Evolutionary conservation across 2,329 filamentous ascomycete species (phyloP).

Genomic region (Penicillium sp.): DNA sequence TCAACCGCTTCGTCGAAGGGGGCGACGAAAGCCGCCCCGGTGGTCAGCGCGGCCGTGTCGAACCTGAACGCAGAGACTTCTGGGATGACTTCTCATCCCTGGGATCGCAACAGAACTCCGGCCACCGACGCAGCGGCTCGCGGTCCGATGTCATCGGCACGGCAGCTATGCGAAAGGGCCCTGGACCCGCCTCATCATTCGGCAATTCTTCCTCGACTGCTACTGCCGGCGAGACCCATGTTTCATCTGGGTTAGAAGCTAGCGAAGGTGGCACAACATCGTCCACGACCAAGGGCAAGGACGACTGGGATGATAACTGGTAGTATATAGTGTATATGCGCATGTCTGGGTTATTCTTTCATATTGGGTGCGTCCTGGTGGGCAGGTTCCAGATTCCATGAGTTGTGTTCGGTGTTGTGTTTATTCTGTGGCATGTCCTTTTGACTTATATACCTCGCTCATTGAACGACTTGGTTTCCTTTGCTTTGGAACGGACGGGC

Average conservation of each 20-base stretch:
- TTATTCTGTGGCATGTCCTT: constrained; percentile 1
- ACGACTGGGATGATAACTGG: constrained; percentile 59
- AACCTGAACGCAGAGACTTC: constrained; percentile 73
- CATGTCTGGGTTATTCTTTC: constrained; percentile 1
- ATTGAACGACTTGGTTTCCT: constrained; percentile 8
- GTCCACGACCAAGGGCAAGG: constrained; percentile 47
- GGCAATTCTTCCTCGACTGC: constrained; percentile 16
- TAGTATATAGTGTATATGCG: constrained; percentile 24
- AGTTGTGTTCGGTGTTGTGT: constrained; percentile 2
- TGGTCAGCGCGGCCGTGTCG: constrained; percentile 41
- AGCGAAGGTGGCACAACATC: constrained; percentile 21
- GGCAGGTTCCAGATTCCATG: constrained; percentile 7
- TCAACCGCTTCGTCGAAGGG: constrained; percentile 86
- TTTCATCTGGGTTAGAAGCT: constrained; percentile 17
- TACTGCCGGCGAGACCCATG: constrained; percentile 20
- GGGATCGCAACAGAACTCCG: constrained; percentile 40
- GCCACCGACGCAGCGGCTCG: constrained; percentile 30
- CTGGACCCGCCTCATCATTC: constrained; percentile 15
- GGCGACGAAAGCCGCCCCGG: constrained; percentile 49
- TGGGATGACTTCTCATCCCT: constrained; percentile 85
- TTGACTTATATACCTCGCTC: constrained; percentile 11
- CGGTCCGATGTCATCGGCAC: constrained; percentile 58
- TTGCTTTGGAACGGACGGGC: background rate
- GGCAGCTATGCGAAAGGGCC: constrained; percentile 59
- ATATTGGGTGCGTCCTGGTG: background rate